Base-by-base conservation (phyloP, 805 yeast species). In the Yarrowia sp. region DNA sequence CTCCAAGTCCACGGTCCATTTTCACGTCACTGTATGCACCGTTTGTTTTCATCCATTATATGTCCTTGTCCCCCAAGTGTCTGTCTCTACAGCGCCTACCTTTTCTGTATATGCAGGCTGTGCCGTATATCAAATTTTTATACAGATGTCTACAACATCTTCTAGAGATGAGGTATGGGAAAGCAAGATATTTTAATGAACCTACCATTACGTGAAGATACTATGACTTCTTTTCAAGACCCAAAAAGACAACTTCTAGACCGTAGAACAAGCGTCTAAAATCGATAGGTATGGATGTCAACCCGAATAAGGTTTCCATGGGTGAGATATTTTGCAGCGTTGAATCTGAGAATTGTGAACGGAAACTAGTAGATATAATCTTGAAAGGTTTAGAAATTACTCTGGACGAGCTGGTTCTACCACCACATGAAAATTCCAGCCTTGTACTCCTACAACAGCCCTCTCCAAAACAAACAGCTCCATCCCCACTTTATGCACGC, bases 401-500 rank as follows among this genome's bases (percentile, higher is more conserved):
- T n/a, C n/a, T n/a, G n/a, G n/a, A n/a, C n/a, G n/a, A n/a, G n/a
- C n/a, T n/a, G n/a, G n/a, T n/a, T n/a, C n/a, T n/a, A n/a, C n/a
- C n/a, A n/a, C n/a, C n/a, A n/a, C 3, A 3, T 2, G 2, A 19
- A 38, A n/a, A 19, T 19, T 9, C 24, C 24, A 10, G 2, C 3
- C 19, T 38, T 19, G 2, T 17, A 6, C 35, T 24, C 22, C 51
- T 16, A 9, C 11, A 4, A 3, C 17, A 28, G 10, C 17, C 21
- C 59, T n/a, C 59, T 14, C 9, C 3, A 21, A 17, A 16, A 10
- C 19, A 30, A 2, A 30, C 41, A 26, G 6, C n/a, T 6, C 30
- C 28, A 21, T 11, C 59, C 59, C 59, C 59, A 51, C 59, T 51
- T 35, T 35, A 51, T 51, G 59, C 59, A 51, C 32, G 19, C 59